A percentile compares a stretch with the other conserved stretches of the same genome.
Conservation (phyloP, 768 basidiomycete species). For the Galerina marginata region DNA sequence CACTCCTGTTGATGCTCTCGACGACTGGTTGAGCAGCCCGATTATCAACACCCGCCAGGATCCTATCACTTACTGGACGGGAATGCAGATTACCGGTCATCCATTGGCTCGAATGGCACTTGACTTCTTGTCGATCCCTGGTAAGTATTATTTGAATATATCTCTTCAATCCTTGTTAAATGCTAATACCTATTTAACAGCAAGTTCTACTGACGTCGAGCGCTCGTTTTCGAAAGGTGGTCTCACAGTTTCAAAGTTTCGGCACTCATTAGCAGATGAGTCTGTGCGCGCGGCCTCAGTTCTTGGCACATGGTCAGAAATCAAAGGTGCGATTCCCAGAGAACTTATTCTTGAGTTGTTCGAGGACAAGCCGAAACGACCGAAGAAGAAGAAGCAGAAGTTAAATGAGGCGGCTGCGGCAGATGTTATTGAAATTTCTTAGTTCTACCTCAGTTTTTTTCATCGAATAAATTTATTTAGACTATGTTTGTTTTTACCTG, state of each 20-base stretch:
- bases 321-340: constrained; percentile 6
- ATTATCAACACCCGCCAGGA: constrained; percentile 3
- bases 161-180: not conserved
- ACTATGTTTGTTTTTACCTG: not conserved
- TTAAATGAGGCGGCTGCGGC: too few species aligned
- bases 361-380: constrained; percentile 6
- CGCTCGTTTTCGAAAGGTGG: constrained; percentile 33
- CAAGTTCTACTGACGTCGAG: constrained; percentile 34
- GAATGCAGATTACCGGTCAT: not conserved
- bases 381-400: constrained; percentile 12
- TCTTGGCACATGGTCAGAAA: constrained; percentile 26
- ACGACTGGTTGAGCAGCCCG: constrained; percentile 15
- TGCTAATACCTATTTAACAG: constrained; percentile 14
- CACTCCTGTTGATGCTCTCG: not conserved
- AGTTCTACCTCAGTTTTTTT: not conserved
- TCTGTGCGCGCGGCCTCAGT: constrained; percentile 27
- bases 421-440: not conserved
- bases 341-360: constrained; percentile 5
- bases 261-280: constrained; percentile 29
- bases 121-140: constrained; percentile 17
- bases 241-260: constrained; percentile 31
- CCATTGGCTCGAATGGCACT: constrained; percentile 18
- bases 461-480: not conserved
- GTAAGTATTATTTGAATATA: constrained; percentile 15
- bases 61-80: constrained; percentile 16